Base-by-base conservation (phyloP, 345 rosid species). In the Salix suchowensis region DNA sequence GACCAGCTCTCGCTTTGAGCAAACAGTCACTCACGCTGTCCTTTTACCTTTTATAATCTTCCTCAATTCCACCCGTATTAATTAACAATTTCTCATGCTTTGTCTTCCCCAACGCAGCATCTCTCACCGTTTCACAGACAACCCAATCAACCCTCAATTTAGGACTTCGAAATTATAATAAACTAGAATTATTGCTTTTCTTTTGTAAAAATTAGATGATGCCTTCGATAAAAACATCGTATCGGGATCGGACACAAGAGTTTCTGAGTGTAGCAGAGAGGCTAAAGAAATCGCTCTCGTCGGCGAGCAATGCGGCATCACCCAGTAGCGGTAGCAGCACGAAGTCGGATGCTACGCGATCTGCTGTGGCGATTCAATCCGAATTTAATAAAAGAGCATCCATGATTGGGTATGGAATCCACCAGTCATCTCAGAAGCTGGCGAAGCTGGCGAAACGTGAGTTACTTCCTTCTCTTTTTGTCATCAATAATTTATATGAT, bases 381-480 rank as follows among this genome's bases (percentile, higher is more conserved):
- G 95, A 92, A 77, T 92, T 92, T 79, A 87, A 75, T 68, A 86
- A 64, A 72, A 87, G 91, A 70, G 97, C 95, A 26, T 80, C 89
- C 36, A 86, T 79, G 77, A 84, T 86, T 68, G 89, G 93, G 78
- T 76, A 74, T 42, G 92, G 91, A 62, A 91, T 91, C 50, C 89
- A 89, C 72, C 97, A 92, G 76, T 89, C 97, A 24, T 92, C 97
- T 19, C 95, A 89, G 83, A 92, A 91, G 83, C 90, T 92, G 9
- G 78, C 93, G 1, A 92, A 90, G 87, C 88, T 92, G 7, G 92
- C 97, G 8, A 88, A 91, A 86, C 82, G 97, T 91, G 78, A 86
- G 96, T 75, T 67, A 21, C 6, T 46, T 9, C 24, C 61, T 10
- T 44, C 6, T 55, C 42, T 23, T 44, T 39, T 40, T 64, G 70